Evolutionary conservation across 2,329 filamentous ascomycete genomes (phyloP).

Genomic region (Phialemoniopsis sp.): DNA sequence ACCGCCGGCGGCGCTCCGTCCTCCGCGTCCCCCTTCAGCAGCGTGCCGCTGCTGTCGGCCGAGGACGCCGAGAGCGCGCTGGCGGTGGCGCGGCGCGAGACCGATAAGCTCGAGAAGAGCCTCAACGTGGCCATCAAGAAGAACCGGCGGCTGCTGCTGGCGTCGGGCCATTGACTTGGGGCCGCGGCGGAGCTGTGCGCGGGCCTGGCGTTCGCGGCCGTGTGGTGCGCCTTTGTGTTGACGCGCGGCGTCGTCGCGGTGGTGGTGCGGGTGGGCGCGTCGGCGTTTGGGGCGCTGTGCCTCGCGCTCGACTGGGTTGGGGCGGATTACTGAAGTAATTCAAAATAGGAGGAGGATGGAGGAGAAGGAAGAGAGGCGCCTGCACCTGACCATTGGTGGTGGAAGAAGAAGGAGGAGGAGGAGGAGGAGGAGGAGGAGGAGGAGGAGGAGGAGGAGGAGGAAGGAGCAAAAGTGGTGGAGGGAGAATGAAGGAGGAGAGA

Average conservation of each 20-base stretch:
- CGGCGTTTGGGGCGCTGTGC: neutral
- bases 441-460: too few relatives aligned
- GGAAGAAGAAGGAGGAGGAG: too few relatives aligned
- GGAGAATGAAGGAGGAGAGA: too few relatives aligned
- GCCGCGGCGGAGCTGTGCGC: constrained; percentile 5
- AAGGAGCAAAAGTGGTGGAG: too few relatives aligned
- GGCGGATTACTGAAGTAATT: constrained; percentile 1
- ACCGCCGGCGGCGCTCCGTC: constrained; percentile 2
- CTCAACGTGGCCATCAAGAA: constrained; percentile 56
- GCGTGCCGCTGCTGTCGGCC: constrained; percentile 54
- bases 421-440: too few relatives aligned
- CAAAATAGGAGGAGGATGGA: too few relatives aligned
- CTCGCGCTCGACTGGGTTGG: constrained; percentile 3
- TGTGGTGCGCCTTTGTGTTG: neutral
- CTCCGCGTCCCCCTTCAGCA: constrained; percentile 24
- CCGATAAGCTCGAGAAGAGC: constrained; percentile 58
- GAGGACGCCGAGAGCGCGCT: constrained; percentile 59
- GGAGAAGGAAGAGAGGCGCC: too few relatives aligned
- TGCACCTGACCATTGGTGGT: too few relatives aligned
- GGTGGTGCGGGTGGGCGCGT: neutral
- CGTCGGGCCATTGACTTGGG: constrained; percentile 2
- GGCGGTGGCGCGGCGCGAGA: constrained; percentile 49
- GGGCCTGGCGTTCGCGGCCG: neutral
- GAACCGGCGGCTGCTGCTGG: constrained; percentile 49
- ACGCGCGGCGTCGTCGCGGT: neutral